Evolutionary conservation across 768 basidiomycete genomes (phyloP).

Genomic region (Sistotremastrum niveocremeum): DNA sequence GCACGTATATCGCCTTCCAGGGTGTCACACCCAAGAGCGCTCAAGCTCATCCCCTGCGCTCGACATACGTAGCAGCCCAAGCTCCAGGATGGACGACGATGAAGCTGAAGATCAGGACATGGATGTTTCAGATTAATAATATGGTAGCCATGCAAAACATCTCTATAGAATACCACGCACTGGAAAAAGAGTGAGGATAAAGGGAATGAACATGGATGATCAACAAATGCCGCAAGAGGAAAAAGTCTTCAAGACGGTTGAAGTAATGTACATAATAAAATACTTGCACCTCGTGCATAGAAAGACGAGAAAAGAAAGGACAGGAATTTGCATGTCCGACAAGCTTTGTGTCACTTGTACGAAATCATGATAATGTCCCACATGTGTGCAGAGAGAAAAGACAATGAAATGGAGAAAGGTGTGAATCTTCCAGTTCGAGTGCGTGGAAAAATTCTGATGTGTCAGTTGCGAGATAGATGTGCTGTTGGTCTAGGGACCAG

Average conservation of each 20-base stretch:
- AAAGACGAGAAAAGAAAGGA: background rate
- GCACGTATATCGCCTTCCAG: background rate
- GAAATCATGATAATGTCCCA: too few species aligned
- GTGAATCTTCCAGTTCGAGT: too few species aligned
- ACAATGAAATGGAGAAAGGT: too few species aligned
- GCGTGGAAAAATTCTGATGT: too few species aligned
- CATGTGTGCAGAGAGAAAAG: too few species aligned
- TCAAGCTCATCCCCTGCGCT: too few species aligned
- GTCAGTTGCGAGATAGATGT: too few species aligned
- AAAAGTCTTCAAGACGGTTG: background rate
- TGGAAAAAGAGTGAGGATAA: background rate
- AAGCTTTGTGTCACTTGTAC: too few species aligned
- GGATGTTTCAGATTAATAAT: slow-evolving; percentile 1
- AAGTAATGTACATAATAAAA: background rate
- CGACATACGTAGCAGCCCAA: too few species aligned
- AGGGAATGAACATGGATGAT: background rate
- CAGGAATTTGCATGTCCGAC: too few species aligned
- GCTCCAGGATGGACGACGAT: background rate
- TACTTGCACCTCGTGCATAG: background rate
- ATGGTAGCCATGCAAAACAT: background rate
- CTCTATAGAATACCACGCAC: background rate
- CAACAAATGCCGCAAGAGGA: background rate
- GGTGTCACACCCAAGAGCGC: background rate
- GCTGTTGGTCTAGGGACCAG: too few species aligned
- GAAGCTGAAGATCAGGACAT: slow-evolving; percentile 1